Evolutionary conservation across 75 land plant species (phyloP).

Genomic region (Cryptomeria japonica): DNA sequence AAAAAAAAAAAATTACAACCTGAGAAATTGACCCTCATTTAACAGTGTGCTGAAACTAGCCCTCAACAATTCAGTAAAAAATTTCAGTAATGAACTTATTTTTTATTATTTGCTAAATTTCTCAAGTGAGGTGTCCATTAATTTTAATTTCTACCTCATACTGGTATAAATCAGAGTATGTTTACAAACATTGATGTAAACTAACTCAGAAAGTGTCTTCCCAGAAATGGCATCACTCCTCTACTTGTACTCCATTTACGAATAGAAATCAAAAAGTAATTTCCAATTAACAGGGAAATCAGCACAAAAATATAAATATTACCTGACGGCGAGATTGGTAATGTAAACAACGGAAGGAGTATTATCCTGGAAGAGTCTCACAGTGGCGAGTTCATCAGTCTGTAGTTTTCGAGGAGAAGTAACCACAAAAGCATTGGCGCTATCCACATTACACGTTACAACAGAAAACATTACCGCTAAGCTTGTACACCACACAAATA

Average conservation of each 20-base stretch:
- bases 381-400: slow-evolving; percentile 94
- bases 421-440: slow-evolving; percentile 73
- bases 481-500: slow-evolving; percentile 43
- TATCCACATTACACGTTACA: slow-evolving; percentile 22
- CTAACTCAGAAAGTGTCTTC: too few species aligned
- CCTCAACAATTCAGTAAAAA: neutral
- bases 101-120: neutral
- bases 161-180: too few species aligned
- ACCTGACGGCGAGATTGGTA: slow-evolving; percentile 95
- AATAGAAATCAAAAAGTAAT: slow-evolving; percentile 9
- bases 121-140: neutral
- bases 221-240: too few species aligned
- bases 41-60: neutral
- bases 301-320: neutral
- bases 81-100: neutral
- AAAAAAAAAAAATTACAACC: neutral
- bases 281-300: neutral
- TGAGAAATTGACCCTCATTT: neutral
- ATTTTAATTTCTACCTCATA: neutral
- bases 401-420: slow-evolving; percentile 70
- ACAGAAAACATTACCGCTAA: slow-evolving; percentile 45
- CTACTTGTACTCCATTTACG: neutral
- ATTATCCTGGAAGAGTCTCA: slow-evolving; percentile 92
- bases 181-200: too few species aligned
- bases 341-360: slow-evolving; percentile 99